These are phyloP conservation scores for Coemansia sp. DNA, from an alignment of 371 early-diverging fungal genomes.

Conservation along the genomic window DNA sequence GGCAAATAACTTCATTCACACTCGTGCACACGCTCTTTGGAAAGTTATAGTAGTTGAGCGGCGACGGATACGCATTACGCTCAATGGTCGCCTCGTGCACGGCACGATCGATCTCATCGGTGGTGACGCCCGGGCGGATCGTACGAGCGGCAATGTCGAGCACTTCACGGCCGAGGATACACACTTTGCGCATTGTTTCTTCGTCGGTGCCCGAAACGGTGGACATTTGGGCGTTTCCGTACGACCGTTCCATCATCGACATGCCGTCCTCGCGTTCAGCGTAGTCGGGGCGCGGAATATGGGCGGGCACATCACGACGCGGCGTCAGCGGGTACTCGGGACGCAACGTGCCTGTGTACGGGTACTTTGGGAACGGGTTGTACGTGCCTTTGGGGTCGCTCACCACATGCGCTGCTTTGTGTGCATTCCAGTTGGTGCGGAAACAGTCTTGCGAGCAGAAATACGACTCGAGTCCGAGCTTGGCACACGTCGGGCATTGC, in stretches of 20 bases:
- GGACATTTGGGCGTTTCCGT: slow-evolving; percentile 67
- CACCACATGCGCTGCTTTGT: slow-evolving; percentile 61
- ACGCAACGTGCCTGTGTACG: slow-evolving; percentile 79
- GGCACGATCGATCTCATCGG: slow-evolving; percentile 70
- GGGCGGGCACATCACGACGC: slow-evolving; percentile 68
- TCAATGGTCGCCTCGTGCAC: slow-evolving; percentile 71
- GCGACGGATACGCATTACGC: slow-evolving; percentile 80
- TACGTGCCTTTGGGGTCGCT: slow-evolving; percentile 56
- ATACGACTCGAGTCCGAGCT: slow-evolving; percentile 66
- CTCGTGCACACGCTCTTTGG: slow-evolving; percentile 83
- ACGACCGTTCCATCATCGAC: slow-evolving; percentile 68
- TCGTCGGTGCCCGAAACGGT: slow-evolving; percentile 71
- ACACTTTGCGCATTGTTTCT: slow-evolving; percentile 76
- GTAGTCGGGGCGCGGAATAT: slow-evolving; percentile 84
- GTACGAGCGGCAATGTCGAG: slow-evolving; percentile 60
- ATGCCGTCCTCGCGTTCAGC: slow-evolving; percentile 60
- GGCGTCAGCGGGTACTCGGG: slow-evolving; percentile 87
- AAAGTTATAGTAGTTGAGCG: slow-evolving; percentile 80
- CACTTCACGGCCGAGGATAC: slow-evolving; percentile 68
- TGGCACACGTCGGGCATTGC: slow-evolving; percentile 89
- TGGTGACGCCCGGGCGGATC: slow-evolving; percentile 63
- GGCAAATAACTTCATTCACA: slow-evolving; percentile 87
- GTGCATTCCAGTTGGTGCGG: slow-evolving; percentile 73
- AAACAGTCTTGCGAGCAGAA: slow-evolving; percentile 93
- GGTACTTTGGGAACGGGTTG: slow-evolving; percentile 79